Percentiles rank a stretch among this genome's conserved stretches.
phyloP scores from a whole-genome alignment of 202 grass and related monocot species.

The Setaria italica region DNA sequence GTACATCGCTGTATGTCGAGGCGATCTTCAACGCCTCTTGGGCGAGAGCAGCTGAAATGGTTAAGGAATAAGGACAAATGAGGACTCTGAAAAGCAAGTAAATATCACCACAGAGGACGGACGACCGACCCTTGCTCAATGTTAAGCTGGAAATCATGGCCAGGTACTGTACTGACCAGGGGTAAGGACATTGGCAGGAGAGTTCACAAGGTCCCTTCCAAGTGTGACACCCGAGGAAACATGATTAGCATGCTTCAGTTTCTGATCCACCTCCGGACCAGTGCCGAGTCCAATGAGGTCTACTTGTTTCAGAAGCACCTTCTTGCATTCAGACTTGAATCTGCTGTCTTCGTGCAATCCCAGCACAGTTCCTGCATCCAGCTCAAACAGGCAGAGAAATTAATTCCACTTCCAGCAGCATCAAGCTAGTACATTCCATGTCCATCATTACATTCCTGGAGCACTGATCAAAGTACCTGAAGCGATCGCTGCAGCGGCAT shows the following conservation, averaged over 20 bases:
- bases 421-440: not conserved
- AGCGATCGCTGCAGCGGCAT: constrained; percentile 71
- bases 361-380: constrained; percentile 67
- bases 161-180: constrained; percentile 59
- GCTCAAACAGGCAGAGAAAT: constrained; percentile 10
- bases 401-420: not conserved
- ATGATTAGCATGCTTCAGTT: constrained; percentile 67
- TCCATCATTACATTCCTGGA: not conserved
- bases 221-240: constrained; percentile 81
- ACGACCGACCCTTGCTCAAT: not conserved
- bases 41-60: constrained; percentile 64
- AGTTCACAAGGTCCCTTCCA: constrained; percentile 92
- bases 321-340: constrained; percentile 90
- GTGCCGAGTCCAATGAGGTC: constrained; percentile 80
- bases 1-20: constrained; percentile 67
- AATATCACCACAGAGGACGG: not conserved
- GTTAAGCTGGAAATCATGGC: not conserved
- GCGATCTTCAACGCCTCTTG: constrained; percentile 84
- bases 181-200: constrained; percentile 92
- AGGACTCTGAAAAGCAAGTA: not conserved
- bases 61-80: not conserved
- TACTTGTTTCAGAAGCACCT: constrained; percentile 79
- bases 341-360: constrained; percentile 87
- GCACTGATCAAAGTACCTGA: constrained; percentile 51
- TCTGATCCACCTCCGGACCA: constrained; percentile 69